phyloP scores from a whole-genome alignment of 1,139 yeast species.

The Saccharomycopsis hybrid region DNA sequence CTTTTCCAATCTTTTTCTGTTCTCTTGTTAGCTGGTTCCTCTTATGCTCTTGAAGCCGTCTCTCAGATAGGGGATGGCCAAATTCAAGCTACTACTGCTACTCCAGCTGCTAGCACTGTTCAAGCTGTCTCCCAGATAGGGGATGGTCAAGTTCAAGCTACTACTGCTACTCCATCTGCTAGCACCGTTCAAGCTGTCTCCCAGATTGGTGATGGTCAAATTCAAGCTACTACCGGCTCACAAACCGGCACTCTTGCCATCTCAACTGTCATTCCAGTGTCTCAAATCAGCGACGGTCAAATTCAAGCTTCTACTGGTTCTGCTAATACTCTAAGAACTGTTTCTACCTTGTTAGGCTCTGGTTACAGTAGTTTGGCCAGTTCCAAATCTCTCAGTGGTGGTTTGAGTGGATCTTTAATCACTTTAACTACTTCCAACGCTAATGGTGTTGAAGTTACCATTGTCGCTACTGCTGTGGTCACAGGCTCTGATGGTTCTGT shows the following conservation, averaged over 20 bases:
- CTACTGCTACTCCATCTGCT: conserved; percentile 34
- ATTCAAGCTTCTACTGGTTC: conserved; percentile 20
- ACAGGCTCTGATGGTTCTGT: conserved; percentile 13
- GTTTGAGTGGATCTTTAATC: conserved; percentile 13
- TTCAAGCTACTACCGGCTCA: conserved; percentile 33
- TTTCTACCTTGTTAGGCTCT: conserved; percentile 13
- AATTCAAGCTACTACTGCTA: conserved; percentile 11
- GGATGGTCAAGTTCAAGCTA: conserved; percentile 57
- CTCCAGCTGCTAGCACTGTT: conserved; percentile 30
- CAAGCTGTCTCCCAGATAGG: conserved; percentile 44
- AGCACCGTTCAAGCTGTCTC: conserved; percentile 31
- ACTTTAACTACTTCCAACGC: conserved; percentile 20
- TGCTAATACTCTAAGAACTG: conserved; percentile 20
- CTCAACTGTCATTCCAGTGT: conserved; percentile 20
- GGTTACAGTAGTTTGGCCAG: background rate
- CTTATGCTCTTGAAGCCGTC: conserved; percentile 23
- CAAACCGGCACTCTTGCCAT: conserved; percentile 31
- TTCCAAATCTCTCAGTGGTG: conserved; percentile 8
- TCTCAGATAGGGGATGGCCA: conserved; percentile 12
- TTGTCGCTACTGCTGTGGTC: conserved; percentile 16
- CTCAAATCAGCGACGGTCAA: conserved; percentile 21
- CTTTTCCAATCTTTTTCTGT: conserved; percentile 16
- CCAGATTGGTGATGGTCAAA: conserved; percentile 35
- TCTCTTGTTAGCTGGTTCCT: conserved; percentile 14
- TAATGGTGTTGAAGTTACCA: conserved; percentile 19